phyloP scores from a whole-genome alignment of 108 stramenopile genomes.

The Pseudonitzschia multiseries region DNA sequence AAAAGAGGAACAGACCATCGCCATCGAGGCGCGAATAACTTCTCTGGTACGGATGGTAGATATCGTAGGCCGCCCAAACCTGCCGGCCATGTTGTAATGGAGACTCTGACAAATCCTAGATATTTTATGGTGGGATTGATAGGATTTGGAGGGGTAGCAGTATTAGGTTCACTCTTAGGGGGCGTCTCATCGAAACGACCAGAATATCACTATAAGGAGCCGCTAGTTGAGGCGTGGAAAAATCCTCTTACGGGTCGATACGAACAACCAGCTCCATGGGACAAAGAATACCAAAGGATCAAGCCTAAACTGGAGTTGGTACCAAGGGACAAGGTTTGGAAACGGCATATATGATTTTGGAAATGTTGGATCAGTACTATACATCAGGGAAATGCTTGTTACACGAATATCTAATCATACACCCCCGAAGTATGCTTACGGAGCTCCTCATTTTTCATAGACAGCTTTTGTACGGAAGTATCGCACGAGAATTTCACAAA shows the following conservation, averaged over 20 bases:
- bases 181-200: slow-evolving; percentile 33
- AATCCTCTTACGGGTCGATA: slow-evolving; percentile 69
- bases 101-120: slow-evolving; percentile 40
- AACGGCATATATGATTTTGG: slow-evolving; percentile 17
- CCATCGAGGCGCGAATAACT: slow-evolving; percentile 1
- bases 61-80: slow-evolving; percentile 13
- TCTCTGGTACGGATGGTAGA: slow-evolving; percentile 16
- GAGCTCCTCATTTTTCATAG: too few species aligned
- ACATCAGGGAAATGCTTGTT: too few species aligned
- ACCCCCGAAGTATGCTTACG: too few species aligned
- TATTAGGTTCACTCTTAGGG: slow-evolving; percentile 35
- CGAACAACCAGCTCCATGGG: slow-evolving; percentile 86
- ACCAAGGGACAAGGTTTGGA: slow-evolving; percentile 64
- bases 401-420: too few species aligned
- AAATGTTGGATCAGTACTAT: too few species aligned
- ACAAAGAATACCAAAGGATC: slow-evolving; percentile 63
- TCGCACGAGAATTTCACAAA: too few species aligned
- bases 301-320: slow-evolving; percentile 63
- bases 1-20: slow-evolving; percentile 1
- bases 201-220: slow-evolving; percentile 20
- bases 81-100: slow-evolving; percentile 30
- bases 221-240: slow-evolving; percentile 81
- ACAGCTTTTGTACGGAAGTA: too few species aligned
- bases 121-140: slow-evolving; percentile 31
- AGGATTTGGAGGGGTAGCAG: slow-evolving; percentile 27